Evolutionary conservation across 73 alveolate genomes (phyloP).

Genomic region (Paramecium biaurelia): DNA sequence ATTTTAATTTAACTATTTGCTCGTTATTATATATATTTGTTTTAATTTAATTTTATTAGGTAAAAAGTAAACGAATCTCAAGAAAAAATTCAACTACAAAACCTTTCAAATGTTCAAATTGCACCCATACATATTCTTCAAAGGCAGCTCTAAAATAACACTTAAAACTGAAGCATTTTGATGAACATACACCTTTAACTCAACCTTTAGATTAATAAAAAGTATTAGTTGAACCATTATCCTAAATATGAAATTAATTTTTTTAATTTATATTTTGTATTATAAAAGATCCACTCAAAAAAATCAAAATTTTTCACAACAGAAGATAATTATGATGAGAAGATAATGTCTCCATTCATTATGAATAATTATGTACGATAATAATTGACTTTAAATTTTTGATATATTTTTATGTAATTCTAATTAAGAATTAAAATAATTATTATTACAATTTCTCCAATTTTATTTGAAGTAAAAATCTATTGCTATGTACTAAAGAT

Average conservation of each 20-base stretch:
- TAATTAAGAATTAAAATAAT: neutral
- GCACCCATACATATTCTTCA: neutral
- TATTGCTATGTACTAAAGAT: too few relatives aligned
- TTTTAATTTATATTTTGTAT: neutral
- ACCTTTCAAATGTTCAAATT: neutral
- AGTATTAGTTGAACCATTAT: neutral
- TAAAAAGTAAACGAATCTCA: neutral
- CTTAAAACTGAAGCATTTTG: neutral
- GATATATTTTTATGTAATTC: too few relatives aligned
- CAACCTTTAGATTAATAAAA: slow-evolving; percentile 11
- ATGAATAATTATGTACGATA: neutral
- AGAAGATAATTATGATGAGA: neutral
- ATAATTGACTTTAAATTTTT: neutral
- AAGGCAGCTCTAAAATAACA: neutral
- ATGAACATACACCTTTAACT: neutral
- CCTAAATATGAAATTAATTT: neutral
- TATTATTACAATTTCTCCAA: neutral
- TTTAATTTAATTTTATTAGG: slow-evolving; percentile 26
- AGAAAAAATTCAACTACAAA: neutral
- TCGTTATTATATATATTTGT: neutral
- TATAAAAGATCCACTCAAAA: neutral
- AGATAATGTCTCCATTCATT: neutral
- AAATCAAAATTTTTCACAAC: neutral
- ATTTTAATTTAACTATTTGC: neutral
- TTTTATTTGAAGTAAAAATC: too few relatives aligned